Conservation (phyloP, 768 basidiomycete species). For the Tricholoma terreum region DNA sequence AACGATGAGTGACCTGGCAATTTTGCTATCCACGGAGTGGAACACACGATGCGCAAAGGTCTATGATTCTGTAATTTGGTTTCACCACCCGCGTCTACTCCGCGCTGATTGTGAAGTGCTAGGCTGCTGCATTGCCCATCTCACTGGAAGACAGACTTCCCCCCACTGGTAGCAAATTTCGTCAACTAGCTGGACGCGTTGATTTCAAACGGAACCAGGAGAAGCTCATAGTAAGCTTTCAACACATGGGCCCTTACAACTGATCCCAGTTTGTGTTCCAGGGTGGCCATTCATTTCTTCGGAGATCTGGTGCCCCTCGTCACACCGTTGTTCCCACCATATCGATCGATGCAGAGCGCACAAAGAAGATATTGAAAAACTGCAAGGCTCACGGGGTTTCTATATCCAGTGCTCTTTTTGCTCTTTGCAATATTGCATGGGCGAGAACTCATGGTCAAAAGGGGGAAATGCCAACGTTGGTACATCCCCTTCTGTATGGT, state of each 20-base stretch:
- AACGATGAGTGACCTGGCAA: constrained; percentile 25
- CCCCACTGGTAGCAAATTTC: constrained; percentile 32
- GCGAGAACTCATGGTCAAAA: constrained; percentile 43
- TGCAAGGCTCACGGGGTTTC: constrained; percentile 74
- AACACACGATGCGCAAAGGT: constrained; percentile 21
- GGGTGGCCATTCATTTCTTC: constrained; percentile 77
- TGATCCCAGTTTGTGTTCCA: constrained; percentile 18
- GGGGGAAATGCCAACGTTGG: constrained; percentile 52
- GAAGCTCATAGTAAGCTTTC: constrained; percentile 48
- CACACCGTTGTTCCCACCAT: constrained; percentile 71
- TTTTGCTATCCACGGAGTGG: constrained; percentile 34
- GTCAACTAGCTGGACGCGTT: constrained; percentile 44
- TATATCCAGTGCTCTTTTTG: constrained; percentile 73
- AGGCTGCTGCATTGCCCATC: constrained; percentile 26
- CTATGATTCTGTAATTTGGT: constrained; percentile 14
- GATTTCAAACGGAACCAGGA: constrained; percentile 56
- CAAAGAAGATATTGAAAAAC: constrained; percentile 59
- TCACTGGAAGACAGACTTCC: constrained; percentile 53
- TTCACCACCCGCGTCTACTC: neutral
- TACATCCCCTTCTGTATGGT: neutral
- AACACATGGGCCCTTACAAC: constrained; percentile 1
- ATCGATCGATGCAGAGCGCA: constrained; percentile 51
- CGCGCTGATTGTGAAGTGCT: neutral
- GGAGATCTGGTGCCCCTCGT: constrained; percentile 38
- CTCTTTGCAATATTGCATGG: constrained; percentile 76